These are phyloP conservation scores for Gnetum montanum DNA, from an alignment of 75 land plant species.

Conservation along the genomic window DNA sequence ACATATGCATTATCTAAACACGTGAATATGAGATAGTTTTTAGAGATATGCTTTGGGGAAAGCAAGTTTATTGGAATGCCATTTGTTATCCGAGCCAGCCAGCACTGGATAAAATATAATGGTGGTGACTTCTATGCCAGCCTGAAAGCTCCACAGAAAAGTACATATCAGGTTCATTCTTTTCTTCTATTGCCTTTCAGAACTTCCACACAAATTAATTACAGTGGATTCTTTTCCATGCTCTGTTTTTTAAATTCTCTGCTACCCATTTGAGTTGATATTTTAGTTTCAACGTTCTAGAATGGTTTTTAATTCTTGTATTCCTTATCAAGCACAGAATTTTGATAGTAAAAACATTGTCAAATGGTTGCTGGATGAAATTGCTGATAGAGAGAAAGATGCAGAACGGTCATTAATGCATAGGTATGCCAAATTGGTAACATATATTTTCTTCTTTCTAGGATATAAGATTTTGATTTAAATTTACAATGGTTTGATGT, in stretches of 20 bases:
- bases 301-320: not conserved
- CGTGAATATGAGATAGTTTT: constrained; percentile 20
- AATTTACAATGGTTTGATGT: too few relatives aligned
- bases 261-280: too few relatives aligned
- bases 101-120: constrained; percentile 53
- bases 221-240: too few relatives aligned
- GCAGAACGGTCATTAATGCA: constrained; percentile 62
- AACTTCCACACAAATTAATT: not conserved
- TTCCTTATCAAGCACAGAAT: constrained; percentile 6
- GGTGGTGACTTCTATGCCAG: constrained; percentile 48
- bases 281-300: too few relatives aligned
- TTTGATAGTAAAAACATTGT: constrained; percentile 31
- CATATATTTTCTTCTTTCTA: not conserved
- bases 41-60: constrained; percentile 32
- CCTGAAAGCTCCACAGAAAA: constrained; percentile 13
- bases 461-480: not conserved
- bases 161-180: too few relatives aligned
- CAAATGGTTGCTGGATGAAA: constrained; percentile 37
- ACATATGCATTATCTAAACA: not conserved
- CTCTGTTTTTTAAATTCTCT: too few relatives aligned
- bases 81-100: constrained; percentile 44
- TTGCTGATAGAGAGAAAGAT: constrained; percentile 38
- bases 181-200: not conserved
- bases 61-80: constrained; percentile 36
- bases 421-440: constrained; percentile 23